A percentile compares a stretch with the other conserved stretches of the same genome.
These are phyloP conservation scores for Collybia nuda DNA, from an alignment of 768 basidiomycete species.

Conservation along the genomic window DNA sequence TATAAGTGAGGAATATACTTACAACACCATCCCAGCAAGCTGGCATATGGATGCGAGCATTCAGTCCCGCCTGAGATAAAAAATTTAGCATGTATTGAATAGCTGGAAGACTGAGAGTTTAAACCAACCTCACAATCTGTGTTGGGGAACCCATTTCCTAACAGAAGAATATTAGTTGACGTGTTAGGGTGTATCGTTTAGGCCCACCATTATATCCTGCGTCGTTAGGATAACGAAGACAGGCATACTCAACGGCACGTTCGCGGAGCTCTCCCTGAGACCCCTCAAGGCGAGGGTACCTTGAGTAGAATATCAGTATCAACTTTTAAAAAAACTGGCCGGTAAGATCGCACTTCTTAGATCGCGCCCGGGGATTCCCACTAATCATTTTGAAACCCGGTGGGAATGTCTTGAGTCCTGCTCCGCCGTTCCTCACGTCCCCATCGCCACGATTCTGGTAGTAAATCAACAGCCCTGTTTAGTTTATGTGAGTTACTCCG, in stretches of 20 bases:
- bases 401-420: conserved; percentile 41
- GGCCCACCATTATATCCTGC: conserved; percentile 25
- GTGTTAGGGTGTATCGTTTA: too few species aligned
- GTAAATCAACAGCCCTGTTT: conserved; percentile 36
- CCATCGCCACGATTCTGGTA: conserved; percentile 41
- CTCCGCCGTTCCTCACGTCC: conserved; percentile 35
- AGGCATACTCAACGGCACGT: conserved; percentile 38
- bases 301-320: conserved; percentile 10
- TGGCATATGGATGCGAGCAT: conserved; percentile 40
- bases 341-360: conserved; percentile 25
- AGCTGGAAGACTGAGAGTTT: not conserved
- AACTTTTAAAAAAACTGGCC: not conserved
- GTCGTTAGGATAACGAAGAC: conserved; percentile 34
- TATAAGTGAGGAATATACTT: conserved; percentile 5
- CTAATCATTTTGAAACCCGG: conserved; percentile 43
- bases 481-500: not conserved
- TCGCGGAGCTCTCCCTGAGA: conserved; percentile 40
- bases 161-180: too few species aligned
- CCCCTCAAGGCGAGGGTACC: conserved; percentile 28
- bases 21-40: conserved; percentile 42
- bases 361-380: conserved; percentile 36
- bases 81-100: not conserved
- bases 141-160: conserved; percentile 38
- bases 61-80: conserved; percentile 24
- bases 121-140: conserved; percentile 38